Base-by-base conservation (phyloP, 768 basidiomycete genomes). In the Hericium erinaceus region DNA sequence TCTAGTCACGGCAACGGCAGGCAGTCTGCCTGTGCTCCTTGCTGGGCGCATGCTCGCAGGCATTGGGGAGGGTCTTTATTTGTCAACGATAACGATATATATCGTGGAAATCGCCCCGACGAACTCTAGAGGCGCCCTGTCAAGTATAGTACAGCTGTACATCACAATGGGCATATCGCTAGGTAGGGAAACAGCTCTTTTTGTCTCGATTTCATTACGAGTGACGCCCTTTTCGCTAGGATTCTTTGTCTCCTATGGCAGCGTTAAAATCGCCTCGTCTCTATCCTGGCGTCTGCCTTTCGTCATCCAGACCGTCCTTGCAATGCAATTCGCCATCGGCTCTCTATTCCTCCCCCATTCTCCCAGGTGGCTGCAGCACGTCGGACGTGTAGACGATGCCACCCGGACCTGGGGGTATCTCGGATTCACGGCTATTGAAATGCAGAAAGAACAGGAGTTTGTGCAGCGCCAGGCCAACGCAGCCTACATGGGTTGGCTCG, bases 41-140 rank as follows among this genome's bases (percentile, higher is more conserved):
- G 64, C 74, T 22, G 80, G 75, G 1, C 68, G 79, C 13, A 72
- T 76, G 20, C 64, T 80, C 48, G 74, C 77, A 1, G 80, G 79
- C 0, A 58, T 74, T 1, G 76, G 75, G n/a, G 72, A 79, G 61
- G 78, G 78, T 13, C 64, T 79, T 13, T 76, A 75, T 60, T 67
- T 76, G 50, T 74, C 73, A 2, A 70, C 74, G 7, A 69, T 73
- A 54, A 76, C 74, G 1, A 70, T 72, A 38, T 74, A 74, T 55
- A 64, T 69, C 0, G 70, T 70, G 55, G 76, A 79, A 61, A 74
- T 76, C 20, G 70, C 76, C 16, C 76, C 77, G 3, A 64, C 70
- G 6, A 63, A 68, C 33, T 68, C 75, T 12, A 72, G 78, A 38
- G 76, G 77, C 1, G 68, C 72, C 4, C 68, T 75, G 15, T 71